Evolutionary conservation across 495 filamentous ascomycete species (phyloP), one percentile per base, ranked within the genome.

Genomic region (Penicillium robsamsonii): DNA sequence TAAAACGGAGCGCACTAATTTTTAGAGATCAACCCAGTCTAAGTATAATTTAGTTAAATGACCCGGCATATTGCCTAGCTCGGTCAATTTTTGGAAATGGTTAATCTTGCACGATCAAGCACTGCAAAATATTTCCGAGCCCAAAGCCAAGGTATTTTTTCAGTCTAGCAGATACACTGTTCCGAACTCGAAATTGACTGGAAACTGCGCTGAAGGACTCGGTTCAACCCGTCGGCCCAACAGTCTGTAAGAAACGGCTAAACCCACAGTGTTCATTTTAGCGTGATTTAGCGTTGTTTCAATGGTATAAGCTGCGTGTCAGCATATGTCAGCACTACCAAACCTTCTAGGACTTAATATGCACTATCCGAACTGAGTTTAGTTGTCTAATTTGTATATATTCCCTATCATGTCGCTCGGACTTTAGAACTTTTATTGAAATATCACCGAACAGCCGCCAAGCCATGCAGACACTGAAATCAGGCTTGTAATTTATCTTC

Each of bases 221-320:
- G 15, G n/a, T 49, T 25, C 18, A 15, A 42, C 6, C 18, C 12
- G 20, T 53, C 50, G 40, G 50, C 50, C 44, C 0, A n/a, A 27
- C 3, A 53, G 17, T 11, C 40, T 40, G 17, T n/a, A n/a, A n/a
- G n/a, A n/a, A n/a, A n/a, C n/a, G n/a, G n/a, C n/a, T n/a, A n/a
- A n/a, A n/a, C n/a, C n/a, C n/a, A n/a, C n/a, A n/a, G n/a, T n/a
- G n/a, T n/a, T n/a, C 18, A 35, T 9, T 53, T 42, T 35, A 35
- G 40, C 20, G 33, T 38, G 3, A 37, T 37, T 38, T 50, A 27
- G 33, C 7, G 43, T 44, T 25, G 15, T 46, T 17, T 2, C 1
- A n/a, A n/a, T n/a, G 24, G 40, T 53, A 27, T 53, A 53, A 53
- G 44, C 41, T 53, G 30, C 20, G 13, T 53, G 50, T 53, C 50